Percentiles rank a stretch among this genome's conserved stretches.
Conservation (phyloP, 2,329 filamentous ascomycete species). For the Cyclaneusma minus region DNA sequence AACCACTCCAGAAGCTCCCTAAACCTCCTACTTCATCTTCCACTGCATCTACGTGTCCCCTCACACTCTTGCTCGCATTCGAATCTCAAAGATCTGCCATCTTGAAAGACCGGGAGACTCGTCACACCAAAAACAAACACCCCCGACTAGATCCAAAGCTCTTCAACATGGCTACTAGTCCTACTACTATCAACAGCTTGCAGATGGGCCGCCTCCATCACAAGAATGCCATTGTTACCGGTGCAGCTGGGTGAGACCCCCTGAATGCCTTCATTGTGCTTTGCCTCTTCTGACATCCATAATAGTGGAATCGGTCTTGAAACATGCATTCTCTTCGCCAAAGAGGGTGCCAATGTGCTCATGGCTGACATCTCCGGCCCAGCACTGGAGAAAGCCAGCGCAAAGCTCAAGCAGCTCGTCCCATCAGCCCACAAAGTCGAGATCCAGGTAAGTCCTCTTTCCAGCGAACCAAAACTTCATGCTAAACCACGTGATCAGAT, state of each 20-base stretch:
- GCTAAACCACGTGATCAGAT: slow-evolving; percentile 19
- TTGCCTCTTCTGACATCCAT: slow-evolving; percentile 1
- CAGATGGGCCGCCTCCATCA: slow-evolving; percentile 19
- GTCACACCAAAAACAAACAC: too few relatives aligned
- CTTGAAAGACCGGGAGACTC: too few relatives aligned
- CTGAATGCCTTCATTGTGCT: slow-evolving; percentile 2
- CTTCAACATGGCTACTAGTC: too few relatives aligned
- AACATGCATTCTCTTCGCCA: slow-evolving; percentile 56
- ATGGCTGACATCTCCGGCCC: slow-evolving; percentile 54
- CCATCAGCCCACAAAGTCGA: slow-evolving; percentile 34
- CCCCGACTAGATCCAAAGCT: too few relatives aligned
- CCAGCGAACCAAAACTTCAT: slow-evolving; percentile 2
- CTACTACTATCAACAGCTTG: slow-evolving; percentile 20
- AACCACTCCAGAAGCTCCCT: too few relatives aligned
- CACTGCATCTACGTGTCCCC: too few relatives aligned
- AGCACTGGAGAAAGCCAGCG: slow-evolving; percentile 44
- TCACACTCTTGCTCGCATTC: too few relatives aligned
- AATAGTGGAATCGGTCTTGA: slow-evolving; percentile 58
- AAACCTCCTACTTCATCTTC: too few relatives aligned
- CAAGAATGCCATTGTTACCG: slow-evolving; percentile 40
- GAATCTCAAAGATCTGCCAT: too few relatives aligned
- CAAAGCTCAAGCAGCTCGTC: slow-evolving; percentile 42
- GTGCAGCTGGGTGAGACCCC: slow-evolving; percentile 46
- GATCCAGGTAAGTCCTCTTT: slow-evolving; percentile 15
- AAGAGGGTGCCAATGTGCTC: slow-evolving; percentile 55